Conservation (phyloP, 495 filamentous ascomycete species). For the Penicillium turbatum region DNA sequence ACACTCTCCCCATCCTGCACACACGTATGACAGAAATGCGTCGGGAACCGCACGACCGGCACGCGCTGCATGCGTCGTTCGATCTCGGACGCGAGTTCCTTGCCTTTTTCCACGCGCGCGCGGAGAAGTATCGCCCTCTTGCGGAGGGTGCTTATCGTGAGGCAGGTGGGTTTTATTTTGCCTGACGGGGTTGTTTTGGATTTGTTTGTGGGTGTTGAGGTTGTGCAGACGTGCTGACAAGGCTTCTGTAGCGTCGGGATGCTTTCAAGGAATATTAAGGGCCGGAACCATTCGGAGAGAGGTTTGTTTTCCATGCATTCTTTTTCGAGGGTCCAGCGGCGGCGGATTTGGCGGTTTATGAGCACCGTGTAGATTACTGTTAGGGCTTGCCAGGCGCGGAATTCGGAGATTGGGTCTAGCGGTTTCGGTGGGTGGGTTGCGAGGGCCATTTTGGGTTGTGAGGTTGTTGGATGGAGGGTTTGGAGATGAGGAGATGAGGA, state of each 20-base stretch:
- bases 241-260: constrained; percentile 18
- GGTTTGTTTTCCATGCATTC: constrained; percentile 17
- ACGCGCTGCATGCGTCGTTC: constrained; percentile 19
- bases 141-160: constrained; percentile 1
- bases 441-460: not conserved
- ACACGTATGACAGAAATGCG: constrained; percentile 29
- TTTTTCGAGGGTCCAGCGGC: constrained; percentile 25
- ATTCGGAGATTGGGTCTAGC: constrained; percentile 25
- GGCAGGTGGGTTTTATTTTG: too few species aligned
- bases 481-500: not conserved
- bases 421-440: not conserved
- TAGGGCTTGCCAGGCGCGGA: constrained; percentile 24
- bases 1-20: constrained; percentile 16
- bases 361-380: constrained; percentile 21
- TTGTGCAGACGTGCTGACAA: too few species aligned
- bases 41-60: constrained; percentile 12
- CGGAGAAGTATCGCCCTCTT: constrained; percentile 16
- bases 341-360: constrained; percentile 26
- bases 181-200: constrained; percentile 1
- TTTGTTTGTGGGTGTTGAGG: not conserved
- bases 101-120: constrained; percentile 27
- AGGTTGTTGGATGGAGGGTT: not conserved
- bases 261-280: constrained; percentile 21
- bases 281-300: constrained; percentile 16
- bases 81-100: constrained; percentile 26